Conservation (phyloP, 2,329 filamentous ascomycete species). For the Calonectria naviculata region DNA sequence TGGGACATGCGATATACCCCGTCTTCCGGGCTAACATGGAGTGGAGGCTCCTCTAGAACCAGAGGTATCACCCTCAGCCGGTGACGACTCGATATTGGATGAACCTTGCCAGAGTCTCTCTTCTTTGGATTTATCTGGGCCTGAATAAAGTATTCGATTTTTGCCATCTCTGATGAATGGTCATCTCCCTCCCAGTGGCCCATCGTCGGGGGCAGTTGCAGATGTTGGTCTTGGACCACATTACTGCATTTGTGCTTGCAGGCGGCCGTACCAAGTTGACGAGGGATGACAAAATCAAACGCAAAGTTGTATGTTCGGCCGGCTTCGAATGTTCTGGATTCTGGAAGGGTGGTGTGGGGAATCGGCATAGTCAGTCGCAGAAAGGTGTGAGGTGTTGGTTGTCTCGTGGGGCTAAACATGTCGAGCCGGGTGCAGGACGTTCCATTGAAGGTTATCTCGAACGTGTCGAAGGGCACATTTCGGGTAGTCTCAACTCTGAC, state of each 20-base stretch:
- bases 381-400: constrained; percentile 23
- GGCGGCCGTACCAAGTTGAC: constrained; percentile 25
- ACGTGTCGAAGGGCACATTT: constrained; percentile 23
- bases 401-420: constrained; percentile 25
- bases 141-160: constrained; percentile 25
- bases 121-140: neutral
- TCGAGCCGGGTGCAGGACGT: constrained; percentile 19
- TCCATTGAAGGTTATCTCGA: constrained; percentile 28
- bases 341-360: constrained; percentile 12
- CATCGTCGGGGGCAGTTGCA: constrained; percentile 31
- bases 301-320: constrained; percentile 18
- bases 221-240: constrained; percentile 23
- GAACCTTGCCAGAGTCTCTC: neutral
- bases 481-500: constrained; percentile 12
- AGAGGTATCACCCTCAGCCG: neutral
- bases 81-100: neutral
- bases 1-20: neutral
- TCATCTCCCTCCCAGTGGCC: constrained; percentile 34
- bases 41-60: neutral
- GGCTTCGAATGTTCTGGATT: constrained; percentile 14
- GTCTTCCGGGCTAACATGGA: neutral
- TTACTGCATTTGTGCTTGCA: constrained; percentile 24
- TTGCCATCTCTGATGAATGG: constrained; percentile 27
- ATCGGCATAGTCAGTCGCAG: constrained; percentile 32
- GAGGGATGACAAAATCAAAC: constrained; percentile 32